Conservation (phyloP, 352 stramenopile species). For the Phytophthora litchii region DNA sequence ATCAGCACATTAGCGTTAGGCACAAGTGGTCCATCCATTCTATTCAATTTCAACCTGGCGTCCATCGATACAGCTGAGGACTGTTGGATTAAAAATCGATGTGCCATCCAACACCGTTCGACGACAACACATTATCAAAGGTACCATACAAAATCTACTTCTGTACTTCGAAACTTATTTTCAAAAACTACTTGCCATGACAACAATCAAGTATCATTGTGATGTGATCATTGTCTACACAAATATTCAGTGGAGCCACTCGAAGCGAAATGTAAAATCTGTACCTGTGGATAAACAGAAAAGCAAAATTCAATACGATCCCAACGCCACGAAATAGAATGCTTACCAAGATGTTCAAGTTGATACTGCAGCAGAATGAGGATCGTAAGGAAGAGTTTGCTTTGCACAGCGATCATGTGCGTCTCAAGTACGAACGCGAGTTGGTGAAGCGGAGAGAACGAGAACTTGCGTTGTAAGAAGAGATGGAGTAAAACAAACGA, state of each 20-base stretch:
- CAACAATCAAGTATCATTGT: too few relatives aligned
- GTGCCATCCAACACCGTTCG: too few relatives aligned
- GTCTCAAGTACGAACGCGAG: slow-evolving; percentile 13
- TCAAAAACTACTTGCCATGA: too few relatives aligned
- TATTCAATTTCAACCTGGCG: too few relatives aligned
- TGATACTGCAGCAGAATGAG: slow-evolving; percentile 7
- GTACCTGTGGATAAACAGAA: neutral
- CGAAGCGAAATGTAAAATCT: neutral
- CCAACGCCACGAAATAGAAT: neutral
- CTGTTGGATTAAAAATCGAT: too few relatives aligned
- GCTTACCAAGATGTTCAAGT: slow-evolving; percentile 4
- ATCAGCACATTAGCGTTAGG: too few relatives aligned
- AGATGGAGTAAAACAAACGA: neutral
- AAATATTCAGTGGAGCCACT: neutral
- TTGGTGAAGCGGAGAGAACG: slow-evolving; percentile 7
- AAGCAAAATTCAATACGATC: too few relatives aligned
- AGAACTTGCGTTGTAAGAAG: slow-evolving; percentile 2
- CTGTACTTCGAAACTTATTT: too few relatives aligned
- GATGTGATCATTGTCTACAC: neutral
- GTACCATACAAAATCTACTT: too few relatives aligned
- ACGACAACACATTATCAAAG: too few relatives aligned
- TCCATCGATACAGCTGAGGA: too few relatives aligned
- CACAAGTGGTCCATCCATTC: too few relatives aligned
- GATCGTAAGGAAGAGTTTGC: neutral
- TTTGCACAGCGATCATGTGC: slow-evolving; percentile 1